Conservation (phyloP, 2,329 filamentous ascomycete genomes). For the Beauveria sp. region DNA sequence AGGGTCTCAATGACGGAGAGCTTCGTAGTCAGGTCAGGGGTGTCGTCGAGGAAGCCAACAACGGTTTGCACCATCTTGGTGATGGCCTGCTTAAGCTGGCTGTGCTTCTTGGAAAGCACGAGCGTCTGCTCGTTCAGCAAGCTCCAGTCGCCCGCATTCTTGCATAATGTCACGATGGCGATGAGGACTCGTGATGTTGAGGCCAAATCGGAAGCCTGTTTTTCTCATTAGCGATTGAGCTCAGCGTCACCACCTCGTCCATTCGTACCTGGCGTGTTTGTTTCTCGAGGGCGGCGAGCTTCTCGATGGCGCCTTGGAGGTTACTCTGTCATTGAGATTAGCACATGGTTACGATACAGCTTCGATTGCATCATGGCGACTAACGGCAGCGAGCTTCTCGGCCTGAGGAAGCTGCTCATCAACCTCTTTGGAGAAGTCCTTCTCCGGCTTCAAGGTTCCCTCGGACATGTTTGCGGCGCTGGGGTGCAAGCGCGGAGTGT, state of each 20-base stretch:
- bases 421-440: constrained; percentile 96
- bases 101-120: constrained; percentile 97
- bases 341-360: constrained; percentile 10
- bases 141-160: constrained; percentile 86
- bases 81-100: constrained; percentile 96
- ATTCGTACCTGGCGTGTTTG: constrained; percentile 83
- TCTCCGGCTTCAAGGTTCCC: constrained; percentile 82
- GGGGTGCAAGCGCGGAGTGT: constrained; percentile 1
- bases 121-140: constrained; percentile 94
- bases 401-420: constrained; percentile 87
- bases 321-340: constrained; percentile 47
- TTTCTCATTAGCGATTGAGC: constrained; percentile 18
- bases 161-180: constrained; percentile 87
- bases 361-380: constrained; percentile 26
- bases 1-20: constrained; percentile 90
- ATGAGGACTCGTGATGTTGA: constrained; percentile 87
- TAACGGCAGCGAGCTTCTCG: constrained; percentile 79
- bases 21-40: constrained; percentile 79
- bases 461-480: constrained; percentile 59
- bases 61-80: constrained; percentile 98
- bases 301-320: constrained; percentile 83
- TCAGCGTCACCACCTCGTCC: background rate
- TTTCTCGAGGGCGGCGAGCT: constrained; percentile 87
- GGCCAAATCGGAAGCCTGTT: constrained; percentile 83
- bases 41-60: constrained; percentile 83